Conservation (phyloP, 306 rosid species). For the Notholithocarpus densiflorus region DNA sequence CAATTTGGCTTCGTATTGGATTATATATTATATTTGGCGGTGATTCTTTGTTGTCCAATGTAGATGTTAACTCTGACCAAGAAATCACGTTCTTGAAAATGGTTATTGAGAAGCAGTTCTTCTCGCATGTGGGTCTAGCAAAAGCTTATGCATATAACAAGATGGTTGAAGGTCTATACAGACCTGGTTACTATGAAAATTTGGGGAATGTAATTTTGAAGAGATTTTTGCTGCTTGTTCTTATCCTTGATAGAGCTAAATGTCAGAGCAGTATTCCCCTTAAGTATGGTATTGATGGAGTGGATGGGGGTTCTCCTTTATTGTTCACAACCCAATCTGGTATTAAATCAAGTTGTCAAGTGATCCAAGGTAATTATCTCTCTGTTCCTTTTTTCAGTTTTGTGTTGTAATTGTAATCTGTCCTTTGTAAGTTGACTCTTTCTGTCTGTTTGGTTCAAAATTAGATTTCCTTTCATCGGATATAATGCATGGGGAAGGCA, state of each 20-base stretch:
- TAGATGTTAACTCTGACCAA: slow-evolving; percentile 49
- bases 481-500: slow-evolving; percentile 95
- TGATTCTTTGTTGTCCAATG: slow-evolving; percentile 61
- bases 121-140: slow-evolving; percentile 66
- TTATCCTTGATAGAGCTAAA: slow-evolving; percentile 80
- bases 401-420: slow-evolving; percentile 10
- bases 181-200: slow-evolving; percentile 89
- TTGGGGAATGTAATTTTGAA: slow-evolving; percentile 78
- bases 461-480: slow-evolving; percentile 83
- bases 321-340: slow-evolving; percentile 54
- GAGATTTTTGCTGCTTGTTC: slow-evolving; percentile 73
- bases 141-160: slow-evolving; percentile 75
- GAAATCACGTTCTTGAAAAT: slow-evolving; percentile 65
- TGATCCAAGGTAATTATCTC: slow-evolving; percentile 56
- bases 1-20: slow-evolving; percentile 81
- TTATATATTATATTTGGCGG: slow-evolving; percentile 77
- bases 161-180: slow-evolving; percentile 84
- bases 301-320: slow-evolving; percentile 96
- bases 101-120: slow-evolving; percentile 72
- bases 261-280: slow-evolving; percentile 74
- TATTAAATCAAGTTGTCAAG: slow-evolving; percentile 74
- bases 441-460: slow-evolving; percentile 41
- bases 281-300: slow-evolving; percentile 86
- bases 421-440: slow-evolving; percentile 31
- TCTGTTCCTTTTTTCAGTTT: slow-evolving; percentile 10